These are phyloP conservation scores for Pseudogymnoascus sp. DNA, from an alignment of 2,329 filamentous ascomycete genomes.

Conservation along the genomic window DNA sequence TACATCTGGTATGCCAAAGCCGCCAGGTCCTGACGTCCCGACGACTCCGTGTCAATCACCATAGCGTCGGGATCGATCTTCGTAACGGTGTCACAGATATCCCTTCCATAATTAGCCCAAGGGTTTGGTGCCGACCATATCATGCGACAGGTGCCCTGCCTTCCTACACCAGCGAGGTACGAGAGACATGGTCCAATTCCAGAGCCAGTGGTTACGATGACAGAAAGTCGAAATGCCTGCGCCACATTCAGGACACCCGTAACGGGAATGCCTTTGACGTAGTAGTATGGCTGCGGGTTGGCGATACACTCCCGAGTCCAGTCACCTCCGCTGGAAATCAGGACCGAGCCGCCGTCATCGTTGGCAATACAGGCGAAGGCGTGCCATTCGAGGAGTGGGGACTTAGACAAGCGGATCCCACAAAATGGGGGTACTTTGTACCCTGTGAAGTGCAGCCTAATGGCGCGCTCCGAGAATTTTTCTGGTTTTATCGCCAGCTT, in stretches of 20 bases:
- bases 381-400: constrained; percentile 48
- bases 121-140: constrained; percentile 32
- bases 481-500: constrained; percentile 44
- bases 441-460: constrained; percentile 46
- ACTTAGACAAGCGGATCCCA: constrained; percentile 39
- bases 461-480: constrained; percentile 48
- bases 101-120: constrained; percentile 28
- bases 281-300: constrained; percentile 42
- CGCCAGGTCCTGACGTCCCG: constrained; percentile 30
- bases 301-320: constrained; percentile 47
- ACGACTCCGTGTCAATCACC: constrained; percentile 29
- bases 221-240: constrained; percentile 28
- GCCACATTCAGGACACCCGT: constrained; percentile 31
- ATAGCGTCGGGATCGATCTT: constrained; percentile 29
- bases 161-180: constrained; percentile 18
- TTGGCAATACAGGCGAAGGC: constrained; percentile 50
- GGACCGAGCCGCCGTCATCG: constrained; percentile 42
- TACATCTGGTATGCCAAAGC: constrained; percentile 26
- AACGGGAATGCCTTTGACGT: constrained; percentile 43
- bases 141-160: constrained; percentile 23
- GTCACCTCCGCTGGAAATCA: constrained; percentile 50
- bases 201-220: constrained; percentile 33
- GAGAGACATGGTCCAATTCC: constrained; percentile 33
- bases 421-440: constrained; percentile 33
- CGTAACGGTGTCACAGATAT: constrained; percentile 27